Evolutionary conservation across 2,329 filamentous ascomycete genomes (phyloP).

Genomic region (Lecanosticta acicola): DNA sequence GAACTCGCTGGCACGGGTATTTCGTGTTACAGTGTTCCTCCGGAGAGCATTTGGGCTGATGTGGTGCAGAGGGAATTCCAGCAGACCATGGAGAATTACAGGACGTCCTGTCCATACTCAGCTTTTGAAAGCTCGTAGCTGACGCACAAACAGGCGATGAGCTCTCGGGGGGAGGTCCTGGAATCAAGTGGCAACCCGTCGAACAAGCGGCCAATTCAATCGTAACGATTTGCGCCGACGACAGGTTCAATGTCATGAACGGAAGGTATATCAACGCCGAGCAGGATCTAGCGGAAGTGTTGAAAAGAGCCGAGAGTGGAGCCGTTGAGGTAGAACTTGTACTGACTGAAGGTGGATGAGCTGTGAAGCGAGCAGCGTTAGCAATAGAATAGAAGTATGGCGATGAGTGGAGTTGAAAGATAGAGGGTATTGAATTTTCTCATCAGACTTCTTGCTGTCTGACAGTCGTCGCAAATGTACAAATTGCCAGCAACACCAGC

Average conservation of each 20-base stretch:
- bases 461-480: no score
- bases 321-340: constrained; percentile 7
- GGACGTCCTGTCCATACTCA: no score
- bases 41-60: constrained; percentile 1
- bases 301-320: constrained; percentile 5
- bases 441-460: no score
- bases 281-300: constrained; percentile 7
- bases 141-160: no score
- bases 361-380: no score
- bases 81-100: background rate
- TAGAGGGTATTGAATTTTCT: no score
- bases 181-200: constrained; percentile 3
- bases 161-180: no score
- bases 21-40: constrained; percentile 1
- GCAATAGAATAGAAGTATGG: no score
- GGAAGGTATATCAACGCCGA: constrained; percentile 6
- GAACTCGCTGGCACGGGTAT: constrained; percentile 1
- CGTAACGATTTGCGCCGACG: constrained; percentile 8
- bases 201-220: constrained; percentile 4
- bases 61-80: background rate
- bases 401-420: no score
- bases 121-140: no score
- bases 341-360: constrained; percentile 7
- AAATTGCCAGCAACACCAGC: no score
- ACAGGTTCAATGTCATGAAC: constrained; percentile 5